Percentiles rank a stretch among this genome's conserved stretches.
Conservation (phyloP, 768 basidiomycete species). For the Suillus alpinus region DNA sequence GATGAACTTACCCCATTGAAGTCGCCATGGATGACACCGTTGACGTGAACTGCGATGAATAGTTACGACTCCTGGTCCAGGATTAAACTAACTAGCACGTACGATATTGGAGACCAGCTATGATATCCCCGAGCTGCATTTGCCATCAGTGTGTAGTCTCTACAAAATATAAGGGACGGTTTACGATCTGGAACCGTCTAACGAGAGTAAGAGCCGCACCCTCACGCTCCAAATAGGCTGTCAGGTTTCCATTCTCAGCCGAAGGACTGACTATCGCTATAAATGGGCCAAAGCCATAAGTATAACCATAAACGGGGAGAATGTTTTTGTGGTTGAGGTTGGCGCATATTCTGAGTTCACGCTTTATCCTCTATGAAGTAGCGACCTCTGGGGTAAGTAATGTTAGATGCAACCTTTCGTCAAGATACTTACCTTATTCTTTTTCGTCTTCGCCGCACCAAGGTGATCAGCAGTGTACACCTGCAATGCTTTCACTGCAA, state of each 20-base stretch:
- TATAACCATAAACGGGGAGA: conserved; percentile 14
- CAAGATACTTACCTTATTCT: not conserved
- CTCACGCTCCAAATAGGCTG: conserved; percentile 9
- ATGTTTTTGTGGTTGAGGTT: conserved; percentile 17
- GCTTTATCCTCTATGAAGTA: conserved; percentile 19
- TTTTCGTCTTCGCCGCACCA: conserved; percentile 1
- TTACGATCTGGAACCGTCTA: conserved; percentile 17
- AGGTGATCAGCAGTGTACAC: not conserved
- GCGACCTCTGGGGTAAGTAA: not conserved
- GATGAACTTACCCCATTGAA: conserved; percentile 2
- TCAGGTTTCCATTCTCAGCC: conserved; percentile 14
- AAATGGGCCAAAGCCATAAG: conserved; percentile 18
- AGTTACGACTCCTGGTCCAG: not conserved
- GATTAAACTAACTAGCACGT: not conserved
- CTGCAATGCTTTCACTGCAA: conserved; percentile 1
- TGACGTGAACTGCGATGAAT: not conserved
- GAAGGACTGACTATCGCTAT: conserved; percentile 21
- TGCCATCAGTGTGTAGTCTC: not conserved
- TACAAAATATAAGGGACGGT: not conserved
- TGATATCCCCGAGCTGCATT: not conserved
- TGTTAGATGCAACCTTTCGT: not conserved
- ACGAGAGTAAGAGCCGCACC: conserved; percentile 3
- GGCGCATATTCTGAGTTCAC: conserved; percentile 20
- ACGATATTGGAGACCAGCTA: not conserved
- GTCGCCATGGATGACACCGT: conserved; percentile 3